phyloP scores from a whole-genome alignment of 169 alveolate genomes.

The Plasmodium gonderi region DNA sequence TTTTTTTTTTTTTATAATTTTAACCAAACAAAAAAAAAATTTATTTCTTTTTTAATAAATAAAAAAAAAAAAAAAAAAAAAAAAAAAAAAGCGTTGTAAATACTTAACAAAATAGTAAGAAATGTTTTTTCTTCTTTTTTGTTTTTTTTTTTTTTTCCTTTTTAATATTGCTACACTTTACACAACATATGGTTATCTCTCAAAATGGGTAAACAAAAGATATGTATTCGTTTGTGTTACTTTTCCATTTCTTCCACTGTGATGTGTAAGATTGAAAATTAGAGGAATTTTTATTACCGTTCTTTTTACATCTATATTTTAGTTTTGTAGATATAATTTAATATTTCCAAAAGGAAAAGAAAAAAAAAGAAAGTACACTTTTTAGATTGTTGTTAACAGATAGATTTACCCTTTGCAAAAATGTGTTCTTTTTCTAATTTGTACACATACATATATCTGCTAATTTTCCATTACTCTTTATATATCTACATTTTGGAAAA shows the following conservation, averaged over 20 bases:
- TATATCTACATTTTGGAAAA: background rate
- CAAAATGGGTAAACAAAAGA: background rate
- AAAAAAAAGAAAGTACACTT: no score
- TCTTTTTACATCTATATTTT: background rate
- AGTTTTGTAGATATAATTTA: background rate
- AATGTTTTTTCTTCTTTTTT: background rate
- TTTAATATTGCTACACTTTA: background rate
- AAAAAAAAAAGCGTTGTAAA: no score
- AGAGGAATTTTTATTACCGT: background rate
- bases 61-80: no score
- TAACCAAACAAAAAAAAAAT: background rate
- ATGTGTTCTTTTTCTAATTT: background rate
- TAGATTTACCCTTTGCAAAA: background rate
- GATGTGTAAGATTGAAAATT: background rate
- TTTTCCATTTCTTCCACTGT: background rate
- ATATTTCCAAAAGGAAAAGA: background rate
- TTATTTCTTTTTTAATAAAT: background rate
- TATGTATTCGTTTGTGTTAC: background rate
- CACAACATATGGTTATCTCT: background rate
- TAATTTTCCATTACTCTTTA: background rate
- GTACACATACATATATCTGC: background rate
- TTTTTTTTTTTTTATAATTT: background rate
- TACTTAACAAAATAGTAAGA: background rate
- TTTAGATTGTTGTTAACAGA: background rate
- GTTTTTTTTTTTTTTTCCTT: background rate